Evolutionary conservation across 768 basidiomycete species (phyloP), one percentile per base, ranked within the genome.

Genomic region (Tubosaeta brunneosetosa): DNA sequence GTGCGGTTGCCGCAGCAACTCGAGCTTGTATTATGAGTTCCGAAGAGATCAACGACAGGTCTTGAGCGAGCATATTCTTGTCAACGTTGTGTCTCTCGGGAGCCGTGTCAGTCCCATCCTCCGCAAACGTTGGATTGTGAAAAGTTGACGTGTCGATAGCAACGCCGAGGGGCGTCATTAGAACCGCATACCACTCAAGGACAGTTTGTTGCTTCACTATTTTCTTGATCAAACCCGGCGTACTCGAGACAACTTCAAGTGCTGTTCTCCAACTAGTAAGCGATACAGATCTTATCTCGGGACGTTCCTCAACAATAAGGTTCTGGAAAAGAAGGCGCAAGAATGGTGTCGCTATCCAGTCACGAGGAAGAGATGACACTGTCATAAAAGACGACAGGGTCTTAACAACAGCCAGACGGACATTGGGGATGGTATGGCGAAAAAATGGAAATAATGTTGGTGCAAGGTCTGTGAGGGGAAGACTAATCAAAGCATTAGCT

Each of bases 401-500:
- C 54, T 90, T 86, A 42, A 94, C 88, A 3, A 98, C 94, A 3
- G 97, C 87, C 13, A 94, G 77, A 8, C 97, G 91, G 50, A 99
- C 97, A 55, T 86, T 87, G 1, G 88, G 71, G 61, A 99, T 98
- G 0, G 95, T 94, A 68, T 99, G 97, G 16, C 97, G 90, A 73
- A 97, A 94, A 77, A 95, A 97, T 4, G 95, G 91, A 71, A 92
- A 98, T 6, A 95, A 73, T 1, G 88, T 90, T 2, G 89, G 88
- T 6, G 94, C 88, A 51, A 97, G 80, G 3, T 79, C 79, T n/a
- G 84, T 77, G 29, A 97, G 77, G 4, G 92, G 87, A 44, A 85
- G 74, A n/a, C 91, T 94, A 55, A 11, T 31, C 5, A 7, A 44
- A 34, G 44, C 33, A 14, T 63, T 13, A 54, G 56, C 25, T 52